These are phyloP conservation scores for Saxophila tyrrhenica DNA, from an alignment of 495 filamentous ascomycete species.

Conservation along the genomic window DNA sequence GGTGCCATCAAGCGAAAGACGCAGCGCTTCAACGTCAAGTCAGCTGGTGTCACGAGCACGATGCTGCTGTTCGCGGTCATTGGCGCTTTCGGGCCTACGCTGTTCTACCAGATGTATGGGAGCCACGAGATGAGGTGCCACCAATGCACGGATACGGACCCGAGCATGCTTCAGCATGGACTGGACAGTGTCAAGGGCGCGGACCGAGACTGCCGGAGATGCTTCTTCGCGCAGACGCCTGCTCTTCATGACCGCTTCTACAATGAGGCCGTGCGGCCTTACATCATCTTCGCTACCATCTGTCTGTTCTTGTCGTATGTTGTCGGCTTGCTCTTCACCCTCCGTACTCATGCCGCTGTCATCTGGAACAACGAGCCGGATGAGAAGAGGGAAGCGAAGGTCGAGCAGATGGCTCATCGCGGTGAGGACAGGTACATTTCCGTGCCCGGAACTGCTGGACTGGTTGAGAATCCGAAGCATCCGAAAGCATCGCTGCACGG, in stretches of 20 bases:
- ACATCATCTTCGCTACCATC: conserved; percentile 74
- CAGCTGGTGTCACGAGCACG: conserved; percentile 92
- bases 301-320: conserved; percentile 87
- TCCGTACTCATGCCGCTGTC: conserved; percentile 88
- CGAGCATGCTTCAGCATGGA: conserved; percentile 16
- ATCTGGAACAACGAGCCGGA: conserved; percentile 89
- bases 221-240: conserved; percentile 86
- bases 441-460: neutral
- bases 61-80: conserved; percentile 97
- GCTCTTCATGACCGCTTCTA: conserved; percentile 80
- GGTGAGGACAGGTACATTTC: conserved; percentile 1
- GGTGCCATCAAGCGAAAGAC: conserved; percentile 96
- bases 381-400: conserved; percentile 53
- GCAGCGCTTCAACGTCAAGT: conserved; percentile 95
- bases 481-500: conserved; percentile 5
- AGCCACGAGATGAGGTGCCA: conserved; percentile 90
- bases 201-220: conserved; percentile 70
- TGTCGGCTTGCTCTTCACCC: conserved; percentile 91
- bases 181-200: neutral
- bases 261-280: conserved; percentile 77
- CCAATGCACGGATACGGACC: conserved; percentile 49
- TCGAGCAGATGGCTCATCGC: conserved; percentile 18
- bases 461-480: neutral
- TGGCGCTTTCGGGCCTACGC: conserved; percentile 89
- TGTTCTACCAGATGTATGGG: conserved; percentile 99